These are phyloP conservation scores for Tolypocladium guangdongense DNA, from an alignment of 2,329 filamentous ascomycete genomes.

Conservation along the genomic window DNA sequence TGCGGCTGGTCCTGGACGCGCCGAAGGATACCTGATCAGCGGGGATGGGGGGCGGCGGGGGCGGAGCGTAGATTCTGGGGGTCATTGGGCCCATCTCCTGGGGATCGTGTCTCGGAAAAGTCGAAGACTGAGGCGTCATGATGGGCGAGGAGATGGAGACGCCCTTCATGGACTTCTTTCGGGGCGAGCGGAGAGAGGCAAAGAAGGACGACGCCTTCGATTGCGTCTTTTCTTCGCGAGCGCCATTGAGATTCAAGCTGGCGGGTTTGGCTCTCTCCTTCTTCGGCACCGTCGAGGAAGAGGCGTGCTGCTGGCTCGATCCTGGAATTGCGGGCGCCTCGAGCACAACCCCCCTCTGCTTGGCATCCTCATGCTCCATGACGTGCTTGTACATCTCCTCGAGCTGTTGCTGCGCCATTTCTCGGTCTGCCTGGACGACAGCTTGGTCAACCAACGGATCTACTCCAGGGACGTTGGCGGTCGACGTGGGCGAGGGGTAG, in stretches of 20 bases:
- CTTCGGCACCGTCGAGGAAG: slow-evolving; percentile 22
- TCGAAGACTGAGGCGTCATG: slow-evolving; percentile 50
- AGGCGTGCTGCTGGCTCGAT: slow-evolving; percentile 13
- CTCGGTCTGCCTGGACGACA: slow-evolving; percentile 63
- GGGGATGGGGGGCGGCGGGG: slow-evolving; percentile 46
- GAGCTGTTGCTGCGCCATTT: slow-evolving; percentile 69
- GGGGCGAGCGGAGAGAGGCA: slow-evolving; percentile 50
- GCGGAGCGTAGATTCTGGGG: slow-evolving; percentile 46
- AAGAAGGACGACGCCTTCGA: slow-evolving; percentile 49
- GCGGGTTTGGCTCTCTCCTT: slow-evolving; percentile 38
- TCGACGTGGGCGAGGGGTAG: slow-evolving; percentile 34
- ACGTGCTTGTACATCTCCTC: slow-evolving; percentile 87
- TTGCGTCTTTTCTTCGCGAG: slow-evolving; percentile 36
- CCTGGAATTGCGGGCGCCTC: slow-evolving; percentile 27
- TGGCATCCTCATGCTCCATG: slow-evolving; percentile 74
- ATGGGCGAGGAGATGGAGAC: slow-evolving; percentile 55
- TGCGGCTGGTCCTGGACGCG: slow-evolving; percentile 12
- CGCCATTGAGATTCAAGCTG: slow-evolving; percentile 34
- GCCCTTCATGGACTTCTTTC: slow-evolving; percentile 38
- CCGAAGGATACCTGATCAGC: slow-evolving; percentile 30
- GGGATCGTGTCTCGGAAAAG: slow-evolving; percentile 42
- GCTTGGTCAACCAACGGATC: slow-evolving; percentile 65
- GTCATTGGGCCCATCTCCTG: slow-evolving; percentile 48
- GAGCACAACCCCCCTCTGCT: slow-evolving; percentile 42
- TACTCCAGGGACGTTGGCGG: slow-evolving; percentile 41